Percentiles rank a stretch among this genome's conserved stretches.
phyloP scores from a whole-genome alignment of 2,329 filamentous ascomycete genomes.

The Aspergillus transmontanensis region DNA sequence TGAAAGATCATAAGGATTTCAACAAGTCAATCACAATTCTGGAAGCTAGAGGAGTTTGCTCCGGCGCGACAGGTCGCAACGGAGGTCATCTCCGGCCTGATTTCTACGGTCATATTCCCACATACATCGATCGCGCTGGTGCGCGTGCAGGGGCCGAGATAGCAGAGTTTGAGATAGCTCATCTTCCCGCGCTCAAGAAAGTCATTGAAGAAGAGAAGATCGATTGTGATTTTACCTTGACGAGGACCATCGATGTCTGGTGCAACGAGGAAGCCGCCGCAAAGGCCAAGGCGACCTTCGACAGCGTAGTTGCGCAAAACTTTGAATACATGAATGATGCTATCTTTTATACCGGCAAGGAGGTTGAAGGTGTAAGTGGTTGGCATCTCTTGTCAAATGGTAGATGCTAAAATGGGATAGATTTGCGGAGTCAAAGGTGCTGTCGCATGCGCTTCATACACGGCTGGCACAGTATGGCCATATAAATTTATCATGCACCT shows the following conservation, averaged over 20 bases:
- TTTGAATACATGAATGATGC: conserved; percentile 36
- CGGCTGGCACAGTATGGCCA: conserved; percentile 51
- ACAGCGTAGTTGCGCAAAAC: conserved; percentile 28
- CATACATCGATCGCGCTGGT: conserved; percentile 35
- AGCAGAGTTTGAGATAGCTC: conserved; percentile 42
- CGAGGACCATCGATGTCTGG: conserved; percentile 43
- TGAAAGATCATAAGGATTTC: conserved; percentile 21
- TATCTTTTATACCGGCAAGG: conserved; percentile 24
- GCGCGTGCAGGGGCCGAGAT: conserved; percentile 39
- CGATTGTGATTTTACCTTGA: conserved; percentile 46
- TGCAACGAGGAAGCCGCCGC: conserved; percentile 35
- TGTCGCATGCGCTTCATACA: conserved; percentile 34
- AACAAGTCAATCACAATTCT: conserved; percentile 36
- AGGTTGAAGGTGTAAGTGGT: conserved; percentile 32
- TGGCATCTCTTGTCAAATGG: conserved; percentile 3
- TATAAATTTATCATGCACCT: conserved; percentile 79
- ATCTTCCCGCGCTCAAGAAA: conserved; percentile 43
- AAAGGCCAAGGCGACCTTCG: conserved; percentile 25
- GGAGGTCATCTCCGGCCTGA: conserved; percentile 49
- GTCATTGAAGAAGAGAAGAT: conserved; percentile 45
- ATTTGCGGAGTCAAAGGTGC: conserved; percentile 45
- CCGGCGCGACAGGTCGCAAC: conserved; percentile 48
- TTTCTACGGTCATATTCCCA: conserved; percentile 40
- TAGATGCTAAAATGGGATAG: conserved; percentile 8
- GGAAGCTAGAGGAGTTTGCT: conserved; percentile 43